Percentiles rank a stretch among this genome's conserved stretches.
Evolutionary conservation across 2,329 filamentous ascomycete genomes (phyloP).

Genomic region (Neofusicoccum parvum): DNA sequence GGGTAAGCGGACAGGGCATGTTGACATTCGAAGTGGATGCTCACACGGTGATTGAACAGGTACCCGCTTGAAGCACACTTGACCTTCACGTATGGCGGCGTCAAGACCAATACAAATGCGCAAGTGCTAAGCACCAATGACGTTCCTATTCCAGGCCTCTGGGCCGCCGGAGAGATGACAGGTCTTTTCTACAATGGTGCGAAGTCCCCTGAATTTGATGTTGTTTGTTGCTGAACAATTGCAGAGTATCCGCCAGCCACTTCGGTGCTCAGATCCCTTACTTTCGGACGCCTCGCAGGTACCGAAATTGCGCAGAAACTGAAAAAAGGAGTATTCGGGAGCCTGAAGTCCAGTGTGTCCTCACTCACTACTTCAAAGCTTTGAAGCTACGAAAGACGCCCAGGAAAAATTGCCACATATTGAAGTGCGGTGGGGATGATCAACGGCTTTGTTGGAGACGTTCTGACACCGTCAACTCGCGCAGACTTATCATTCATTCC

Average conservation of each 20-base stretch:
- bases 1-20: slow-evolving; percentile 27
- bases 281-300: slow-evolving; percentile 36
- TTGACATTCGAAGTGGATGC: background rate
- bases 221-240: background rate
- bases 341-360: background rate
- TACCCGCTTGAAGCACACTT: slow-evolving; percentile 27
- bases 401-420: no score
- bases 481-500: no score
- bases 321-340: slow-evolving; percentile 2
- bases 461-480: no score
- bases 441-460: no score
- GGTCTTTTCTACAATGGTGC: slow-evolving; percentile 37
- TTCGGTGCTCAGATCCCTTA: slow-evolving; percentile 35
- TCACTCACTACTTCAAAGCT: slow-evolving; percentile 1
- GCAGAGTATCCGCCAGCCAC: slow-evolving; percentile 38
- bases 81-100: slow-evolving; percentile 41
- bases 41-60: slow-evolving; percentile 8
- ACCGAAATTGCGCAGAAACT: slow-evolving; percentile 33
- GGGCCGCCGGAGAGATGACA: slow-evolving; percentile 38
- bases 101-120: slow-evolving; percentile 44
- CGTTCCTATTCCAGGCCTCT: slow-evolving; percentile 32
- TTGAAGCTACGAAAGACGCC: background rate
- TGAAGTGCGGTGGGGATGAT: no score
- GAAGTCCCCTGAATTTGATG: background rate
- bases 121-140: slow-evolving; percentile 44